These are phyloP conservation scores for Extremus antarcticus DNA, from an alignment of 495 filamentous ascomycete genomes.

Conservation along the genomic window DNA sequence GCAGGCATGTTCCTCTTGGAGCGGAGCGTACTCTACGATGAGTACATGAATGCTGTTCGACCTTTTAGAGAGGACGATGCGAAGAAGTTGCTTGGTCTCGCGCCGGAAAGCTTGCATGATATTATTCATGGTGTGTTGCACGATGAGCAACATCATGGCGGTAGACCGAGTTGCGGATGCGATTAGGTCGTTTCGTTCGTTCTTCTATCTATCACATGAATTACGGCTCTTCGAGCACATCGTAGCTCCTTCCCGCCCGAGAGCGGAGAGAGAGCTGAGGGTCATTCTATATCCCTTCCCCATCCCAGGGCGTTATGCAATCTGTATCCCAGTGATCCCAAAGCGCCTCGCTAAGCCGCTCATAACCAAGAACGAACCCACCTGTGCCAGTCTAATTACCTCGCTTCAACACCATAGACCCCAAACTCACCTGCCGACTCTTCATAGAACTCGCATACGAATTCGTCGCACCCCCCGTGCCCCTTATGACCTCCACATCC, in stretches of 20 bases:
- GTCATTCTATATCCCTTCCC: too few relatives aligned
- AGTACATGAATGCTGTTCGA: conserved; percentile 8
- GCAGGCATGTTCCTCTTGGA: conserved; percentile 23
- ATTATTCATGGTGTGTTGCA: conserved; percentile 14
- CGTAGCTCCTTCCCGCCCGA: too few relatives aligned
- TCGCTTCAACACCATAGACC: conserved; percentile 4
- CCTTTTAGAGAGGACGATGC: conserved; percentile 12
- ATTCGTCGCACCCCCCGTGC: neutral
- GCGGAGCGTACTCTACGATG: conserved; percentile 22
- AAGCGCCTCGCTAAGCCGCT: conserved; percentile 10
- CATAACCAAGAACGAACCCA: too few relatives aligned
- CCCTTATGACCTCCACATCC: conserved; percentile 26
- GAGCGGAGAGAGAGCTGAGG: too few relatives aligned
- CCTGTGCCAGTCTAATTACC: neutral
- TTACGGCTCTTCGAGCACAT: too few relatives aligned
- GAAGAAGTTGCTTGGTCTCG: conserved; percentile 12
- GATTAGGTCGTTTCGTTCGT: too few relatives aligned
- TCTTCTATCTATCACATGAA: too few relatives aligned
- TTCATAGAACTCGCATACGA: neutral
- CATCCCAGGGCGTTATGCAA: too few relatives aligned
- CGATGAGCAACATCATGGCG: conserved; percentile 15
- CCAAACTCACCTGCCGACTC: neutral
- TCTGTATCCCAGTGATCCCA: neutral
- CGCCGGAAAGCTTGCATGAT: conserved; percentile 12
- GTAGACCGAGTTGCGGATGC: neutral